Conservation (phyloP, 129 eudicot genomes). For the Heracleum sosnowskyi region DNA sequence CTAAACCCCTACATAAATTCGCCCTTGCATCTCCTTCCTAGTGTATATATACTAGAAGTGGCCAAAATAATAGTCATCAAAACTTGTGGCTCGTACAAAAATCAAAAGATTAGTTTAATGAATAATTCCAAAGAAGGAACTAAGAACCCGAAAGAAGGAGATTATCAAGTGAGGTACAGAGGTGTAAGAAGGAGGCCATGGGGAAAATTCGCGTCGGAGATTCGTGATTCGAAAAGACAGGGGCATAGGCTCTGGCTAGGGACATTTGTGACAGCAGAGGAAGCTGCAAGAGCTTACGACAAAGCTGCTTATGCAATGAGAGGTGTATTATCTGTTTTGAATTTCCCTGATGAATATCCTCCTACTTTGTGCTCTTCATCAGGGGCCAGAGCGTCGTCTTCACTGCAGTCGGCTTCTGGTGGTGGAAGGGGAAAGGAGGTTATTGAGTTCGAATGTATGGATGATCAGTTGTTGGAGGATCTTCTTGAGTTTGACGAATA, state of each 20-base stretch:
- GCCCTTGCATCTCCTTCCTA: too few species aligned
- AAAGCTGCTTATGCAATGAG: constrained; percentile 18
- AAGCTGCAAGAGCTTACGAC: constrained; percentile 25
- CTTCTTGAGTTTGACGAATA: constrained; percentile 32
- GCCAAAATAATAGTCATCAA: background rate
- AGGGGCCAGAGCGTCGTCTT: background rate
- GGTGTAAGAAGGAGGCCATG: constrained; percentile 22
- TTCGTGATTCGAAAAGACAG: constrained; percentile 14
- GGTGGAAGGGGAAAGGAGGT: constrained; percentile 21
- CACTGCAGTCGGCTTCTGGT: background rate
- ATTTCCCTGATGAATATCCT: constrained; percentile 22
- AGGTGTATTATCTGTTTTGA: constrained; percentile 16
- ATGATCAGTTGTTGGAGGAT: constrained; percentile 42
- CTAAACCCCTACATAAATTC: too few species aligned
- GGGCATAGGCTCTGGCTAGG: constrained; percentile 23
- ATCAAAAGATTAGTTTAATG: background rate
- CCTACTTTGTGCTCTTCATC: constrained; percentile 1
- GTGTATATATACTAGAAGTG: background rate
- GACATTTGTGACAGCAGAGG: constrained; percentile 22
- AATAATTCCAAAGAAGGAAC: background rate
- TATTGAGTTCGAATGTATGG: constrained; percentile 42
- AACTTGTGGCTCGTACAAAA: background rate
- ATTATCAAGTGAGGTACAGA: constrained; percentile 3
- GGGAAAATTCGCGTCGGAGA: constrained; percentile 26
- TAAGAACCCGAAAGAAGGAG: background rate